phyloP scores from a whole-genome alignment of 2,329 filamentous ascomycete genomes.

The Ophiostoma angusticollis region DNA sequence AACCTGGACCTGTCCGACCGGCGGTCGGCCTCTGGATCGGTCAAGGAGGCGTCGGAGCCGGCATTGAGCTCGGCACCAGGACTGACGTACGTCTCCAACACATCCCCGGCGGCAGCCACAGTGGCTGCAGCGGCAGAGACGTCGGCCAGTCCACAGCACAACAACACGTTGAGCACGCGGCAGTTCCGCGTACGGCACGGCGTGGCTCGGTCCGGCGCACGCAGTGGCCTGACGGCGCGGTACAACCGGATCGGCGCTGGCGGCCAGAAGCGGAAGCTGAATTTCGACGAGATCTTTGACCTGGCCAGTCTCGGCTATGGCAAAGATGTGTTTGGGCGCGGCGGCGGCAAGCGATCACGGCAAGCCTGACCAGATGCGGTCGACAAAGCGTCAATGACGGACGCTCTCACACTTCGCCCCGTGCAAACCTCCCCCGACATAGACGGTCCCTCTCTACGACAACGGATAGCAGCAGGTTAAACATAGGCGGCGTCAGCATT shows the following conservation, averaged over 20 bases:
- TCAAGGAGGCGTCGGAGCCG: slow-evolving; percentile 3
- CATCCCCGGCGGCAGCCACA: slow-evolving; percentile 8
- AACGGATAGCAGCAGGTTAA: too few relatives aligned
- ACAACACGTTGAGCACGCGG: slow-evolving; percentile 1
- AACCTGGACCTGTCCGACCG: slow-evolving; percentile 47
- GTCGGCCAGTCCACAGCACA: slow-evolving; percentile 1
- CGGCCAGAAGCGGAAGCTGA: slow-evolving; percentile 60
- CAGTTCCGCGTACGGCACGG: slow-evolving; percentile 13
- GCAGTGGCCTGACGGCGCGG: slow-evolving; percentile 22
- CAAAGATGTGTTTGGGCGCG: slow-evolving; percentile 44
- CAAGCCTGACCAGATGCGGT: too few relatives aligned
- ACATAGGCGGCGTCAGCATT: too few relatives aligned
- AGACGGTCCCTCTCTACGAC: too few relatives aligned
- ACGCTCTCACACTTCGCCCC: too few relatives aligned
- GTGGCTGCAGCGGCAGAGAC: slow-evolving; percentile 6
- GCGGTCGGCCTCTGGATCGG: slow-evolving; percentile 16
- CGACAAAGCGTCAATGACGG: too few relatives aligned
- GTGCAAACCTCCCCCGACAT: too few relatives aligned
- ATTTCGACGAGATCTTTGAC: slow-evolving; percentile 65
- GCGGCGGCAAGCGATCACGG: slow-evolving; percentile 36
- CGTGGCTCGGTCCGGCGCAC: slow-evolving; percentile 16
- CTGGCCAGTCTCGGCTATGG: slow-evolving; percentile 44
- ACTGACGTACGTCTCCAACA: slow-evolving; percentile 5
- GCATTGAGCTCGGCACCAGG: not conserved
- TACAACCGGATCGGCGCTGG: slow-evolving; percentile 47